Percentiles rank a stretch among this genome's conserved stretches.
Conservation (phyloP, 1,284 basidiomycete species). For the Heterobasidion irregulare region DNA sequence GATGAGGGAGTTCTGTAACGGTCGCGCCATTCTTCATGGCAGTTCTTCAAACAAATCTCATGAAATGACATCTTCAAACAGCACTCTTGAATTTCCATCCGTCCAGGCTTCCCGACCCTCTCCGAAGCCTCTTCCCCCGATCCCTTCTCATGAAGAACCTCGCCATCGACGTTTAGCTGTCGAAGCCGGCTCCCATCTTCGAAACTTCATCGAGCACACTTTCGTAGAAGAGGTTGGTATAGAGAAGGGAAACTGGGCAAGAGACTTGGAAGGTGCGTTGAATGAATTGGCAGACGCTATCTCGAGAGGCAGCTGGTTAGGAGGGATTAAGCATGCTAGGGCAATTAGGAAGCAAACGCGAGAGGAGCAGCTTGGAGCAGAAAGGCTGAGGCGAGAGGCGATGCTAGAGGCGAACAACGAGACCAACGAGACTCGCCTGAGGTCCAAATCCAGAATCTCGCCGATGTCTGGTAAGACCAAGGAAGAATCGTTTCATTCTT, state of each 20-base stretch:
- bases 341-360: background rate
- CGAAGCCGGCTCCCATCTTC: conserved; percentile 10
- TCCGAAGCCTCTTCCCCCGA: background rate
- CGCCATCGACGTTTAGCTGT: conserved; percentile 7
- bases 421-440: conserved; percentile 7
- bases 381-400: conserved; percentile 2
- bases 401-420: conserved; percentile 3
- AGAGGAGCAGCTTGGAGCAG: background rate
- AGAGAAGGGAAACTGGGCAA: conserved; percentile 26
- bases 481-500: no score
- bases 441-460: no score
- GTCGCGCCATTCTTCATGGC: no score
- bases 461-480: no score
- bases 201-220: conserved; percentile 6
- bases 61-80: no score
- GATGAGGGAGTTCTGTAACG: no score
- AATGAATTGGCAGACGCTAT: conserved; percentile 28
- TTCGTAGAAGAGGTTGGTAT: conserved; percentile 13
- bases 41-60: no score
- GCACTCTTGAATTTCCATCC: no score
- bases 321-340: conserved; percentile 12
- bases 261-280: conserved; percentile 18
- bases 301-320: conserved; percentile 27
- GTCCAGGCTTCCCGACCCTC: background rate
- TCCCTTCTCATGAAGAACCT: background rate